Conservation (phyloP, 306 rosid genomes). For the Citrullus colocynthis region DNA sequence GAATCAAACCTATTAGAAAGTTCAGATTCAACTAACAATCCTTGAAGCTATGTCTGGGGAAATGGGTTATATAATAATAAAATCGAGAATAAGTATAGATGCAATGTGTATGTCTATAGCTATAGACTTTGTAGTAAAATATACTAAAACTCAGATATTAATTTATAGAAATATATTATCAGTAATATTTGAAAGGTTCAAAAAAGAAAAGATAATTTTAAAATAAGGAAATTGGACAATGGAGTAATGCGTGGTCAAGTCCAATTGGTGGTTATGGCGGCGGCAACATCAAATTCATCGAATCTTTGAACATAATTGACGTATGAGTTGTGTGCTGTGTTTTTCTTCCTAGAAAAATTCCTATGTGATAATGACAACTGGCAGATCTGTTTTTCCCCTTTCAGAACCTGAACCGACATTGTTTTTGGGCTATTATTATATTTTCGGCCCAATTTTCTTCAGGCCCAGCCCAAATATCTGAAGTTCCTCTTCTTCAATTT, state of each 20-base stretch:
- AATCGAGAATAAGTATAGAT: background rate
- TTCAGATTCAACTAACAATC: background rate
- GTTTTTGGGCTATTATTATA: background rate
- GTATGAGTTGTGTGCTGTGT: background rate
- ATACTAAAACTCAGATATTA: too few species aligned
- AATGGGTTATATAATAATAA: background rate
- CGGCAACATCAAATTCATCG: conserved; percentile 10
- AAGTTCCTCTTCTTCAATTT: too few species aligned
- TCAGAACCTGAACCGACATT: background rate
- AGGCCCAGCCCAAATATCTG: background rate
- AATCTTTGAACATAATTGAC: conserved; percentile 9
- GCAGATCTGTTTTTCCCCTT: background rate
- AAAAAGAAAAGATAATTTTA: too few species aligned
- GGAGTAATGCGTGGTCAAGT: background rate
- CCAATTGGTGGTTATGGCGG: background rate
- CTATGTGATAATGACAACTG: background rate
- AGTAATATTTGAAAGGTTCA: background rate
- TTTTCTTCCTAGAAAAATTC: background rate
- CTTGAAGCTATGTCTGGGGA: background rate
- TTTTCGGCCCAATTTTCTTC: background rate
- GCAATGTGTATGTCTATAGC: too few species aligned
- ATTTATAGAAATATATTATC: background rate
- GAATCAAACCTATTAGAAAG: background rate
- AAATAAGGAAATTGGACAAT: background rate
- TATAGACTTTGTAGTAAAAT: too few species aligned